These are phyloP conservation scores for Cydonia oblonga DNA, from an alignment of 331 rosid species.

Conservation along the genomic window DNA sequence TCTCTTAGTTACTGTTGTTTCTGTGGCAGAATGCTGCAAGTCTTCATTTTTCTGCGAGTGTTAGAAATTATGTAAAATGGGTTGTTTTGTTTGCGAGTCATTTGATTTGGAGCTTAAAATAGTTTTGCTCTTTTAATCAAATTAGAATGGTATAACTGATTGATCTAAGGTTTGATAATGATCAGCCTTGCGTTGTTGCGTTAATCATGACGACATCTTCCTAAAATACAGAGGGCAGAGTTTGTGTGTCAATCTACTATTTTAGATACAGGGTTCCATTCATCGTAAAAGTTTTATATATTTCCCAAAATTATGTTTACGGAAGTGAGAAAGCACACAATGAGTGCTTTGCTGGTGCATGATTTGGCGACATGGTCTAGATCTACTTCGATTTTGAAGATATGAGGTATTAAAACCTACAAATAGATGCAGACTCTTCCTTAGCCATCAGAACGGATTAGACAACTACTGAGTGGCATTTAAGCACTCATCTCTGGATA, in stretches of 20 bases:
- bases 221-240: neutral
- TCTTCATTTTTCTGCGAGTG: neutral
- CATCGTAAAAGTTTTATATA: neutral
- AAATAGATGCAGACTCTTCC: too few species aligned
- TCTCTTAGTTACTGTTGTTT: neutral
- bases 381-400: too few species aligned
- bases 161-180: neutral
- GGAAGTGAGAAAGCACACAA: neutral
- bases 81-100: neutral
- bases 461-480: too few species aligned
- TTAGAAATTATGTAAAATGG: too few species aligned
- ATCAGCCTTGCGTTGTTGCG: neutral
- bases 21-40: neutral
- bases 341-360: neutral
- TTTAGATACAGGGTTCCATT: neutral
- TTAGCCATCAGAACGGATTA: too few species aligned
- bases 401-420: too few species aligned
- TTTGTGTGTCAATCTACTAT: neutral
- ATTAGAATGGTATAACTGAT: neutral
- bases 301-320: neutral
- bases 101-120: neutral
- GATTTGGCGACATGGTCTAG: neutral
- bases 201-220: neutral
- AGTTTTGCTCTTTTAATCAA: neutral
- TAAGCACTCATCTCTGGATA: neutral